phyloP scores from a whole-genome alignment of 441 rosid genomes.

The Gossypium schwendimanii region DNA sequence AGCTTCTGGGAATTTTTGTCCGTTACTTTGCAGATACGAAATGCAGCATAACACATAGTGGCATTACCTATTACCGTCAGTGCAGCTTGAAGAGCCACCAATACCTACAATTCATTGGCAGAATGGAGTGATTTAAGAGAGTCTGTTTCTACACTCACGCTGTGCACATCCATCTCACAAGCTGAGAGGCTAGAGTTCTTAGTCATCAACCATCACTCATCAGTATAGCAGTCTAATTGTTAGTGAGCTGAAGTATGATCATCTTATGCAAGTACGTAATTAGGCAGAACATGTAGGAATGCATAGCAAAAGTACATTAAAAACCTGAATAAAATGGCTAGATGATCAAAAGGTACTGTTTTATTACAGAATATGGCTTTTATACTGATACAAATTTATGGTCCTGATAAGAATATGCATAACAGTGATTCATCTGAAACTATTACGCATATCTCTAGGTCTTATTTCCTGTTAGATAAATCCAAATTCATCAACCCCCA shows the following conservation, averaged over 20 bases:
- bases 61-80: constrained; percentile 69
- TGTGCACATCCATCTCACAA: neutral
- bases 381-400: neutral
- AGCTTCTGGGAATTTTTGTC: constrained; percentile 38
- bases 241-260: neutral
- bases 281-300: neutral
- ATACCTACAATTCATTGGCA: constrained; percentile 30
- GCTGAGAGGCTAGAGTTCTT: neutral
- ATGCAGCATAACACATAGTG: constrained; percentile 79
- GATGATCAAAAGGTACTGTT: neutral
- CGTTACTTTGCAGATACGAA: constrained; percentile 48
- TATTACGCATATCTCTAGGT: neutral
- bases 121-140: neutral
- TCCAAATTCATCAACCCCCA: neutral
- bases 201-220: neutral
- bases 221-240: neutral
- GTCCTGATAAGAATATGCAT: neutral
- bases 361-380: neutral
- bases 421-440: neutral
- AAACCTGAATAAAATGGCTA: neutral
- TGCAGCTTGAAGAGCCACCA: constrained; percentile 84
- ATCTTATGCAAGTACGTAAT: neutral
- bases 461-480: neutral
- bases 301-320: neutral
- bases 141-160: neutral